Evolutionary conservation across 2,329 filamentous ascomycete genomes (phyloP), one percentile per base, ranked within the genome.

Genomic region (Thermochaetoides dissita): DNA sequence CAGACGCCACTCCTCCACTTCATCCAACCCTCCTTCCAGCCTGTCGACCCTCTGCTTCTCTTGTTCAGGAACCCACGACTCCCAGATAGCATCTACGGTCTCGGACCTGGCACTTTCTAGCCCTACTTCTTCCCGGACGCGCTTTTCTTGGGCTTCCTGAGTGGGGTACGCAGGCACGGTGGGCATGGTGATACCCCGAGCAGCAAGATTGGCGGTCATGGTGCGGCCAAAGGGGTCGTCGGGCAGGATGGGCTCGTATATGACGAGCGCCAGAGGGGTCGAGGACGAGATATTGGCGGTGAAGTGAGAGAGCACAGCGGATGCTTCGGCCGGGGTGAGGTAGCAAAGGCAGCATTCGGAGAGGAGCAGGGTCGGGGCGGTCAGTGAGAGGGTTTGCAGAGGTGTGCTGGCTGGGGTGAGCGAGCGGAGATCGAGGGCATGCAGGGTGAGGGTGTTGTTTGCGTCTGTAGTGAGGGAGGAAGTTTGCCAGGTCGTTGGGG

Each of bases 291-390:
- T 71, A 12, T 59, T 63, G 3, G 66, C 60, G 10, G 71, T 67
- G 53, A 89, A 86, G 59, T 76, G 79, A 10, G 66, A 59, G 17
- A 94, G 60, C 5, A 89, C 76, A 2, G 64, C 62, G 33, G 70
- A 67, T 0, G 87, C 81, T 40, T 79, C 71, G 0, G 69, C 54
- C 0, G 79, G 71, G 7, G 79, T 70, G 1, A 98, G 72, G 56
- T 98, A 98, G 58, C 91, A 85, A 30, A 98, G 72, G 58, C 91
- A 98, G 68, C 91, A 96, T 61, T 98, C 91, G 0, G 89, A 96
- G 6, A 98, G 70, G 24, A 98, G 63, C 7, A 98, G 64, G 0
- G 91, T 98, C 0, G 91, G 86, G 0, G 84, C 24, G 57, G 74
- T 53, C 51, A 62, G 56, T 64, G 73, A 52, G 65, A 76, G 50